Base-by-base conservation (phyloP, 2,329 filamentous ascomycete genomes). In the Ciborinia camelliae region DNA sequence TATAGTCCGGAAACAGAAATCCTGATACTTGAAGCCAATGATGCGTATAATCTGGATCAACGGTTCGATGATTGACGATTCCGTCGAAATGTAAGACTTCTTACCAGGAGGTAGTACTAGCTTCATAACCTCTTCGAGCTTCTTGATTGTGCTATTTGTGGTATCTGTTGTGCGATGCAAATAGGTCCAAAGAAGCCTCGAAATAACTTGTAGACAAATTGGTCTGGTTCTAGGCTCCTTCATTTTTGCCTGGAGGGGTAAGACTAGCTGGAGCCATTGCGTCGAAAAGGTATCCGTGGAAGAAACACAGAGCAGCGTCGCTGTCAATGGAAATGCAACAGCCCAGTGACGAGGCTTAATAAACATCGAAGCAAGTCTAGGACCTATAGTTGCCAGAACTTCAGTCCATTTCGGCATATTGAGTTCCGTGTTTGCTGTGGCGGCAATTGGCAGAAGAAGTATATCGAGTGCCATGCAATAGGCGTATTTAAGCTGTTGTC, bases 391-490 rank as follows among this genome's bases (percentile, higher is more conserved):
- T 63, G 90, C 86, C 61, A 98, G 80, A 6, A 97, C 92, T 67
- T 95, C 88, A 68, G 86, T 89, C 95, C 95, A 99, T 76, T 89
- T 94, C 0, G 90, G 87, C 68, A 90, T 84, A 62, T 88, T 88
- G 66, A 98, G 83, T 73, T 97, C 90, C 57, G 84, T 87, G 71
- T 85, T 86, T 6, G 91, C 90, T 68, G 87, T 90, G 4, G 91
- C 91, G 18, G 94, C 94, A 59, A 99, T 88, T 1, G 93, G 92
- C 18, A 97, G 83, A 30, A 99, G 79, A 35, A 99, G 82, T 70
- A 90, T 90, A 72, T 96, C 91, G 61, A 99, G 84, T 28, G 97
- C 88, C 73, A 96, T 90, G 75, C 95, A 98, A 74, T 97, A 99
- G 0, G 93, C 91, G 71, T 94, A 90, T 76, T 99, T 99, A 73